Base-by-base conservation (phyloP, 805 yeast genomes). In the Saccharomycopsis vini region DNA sequence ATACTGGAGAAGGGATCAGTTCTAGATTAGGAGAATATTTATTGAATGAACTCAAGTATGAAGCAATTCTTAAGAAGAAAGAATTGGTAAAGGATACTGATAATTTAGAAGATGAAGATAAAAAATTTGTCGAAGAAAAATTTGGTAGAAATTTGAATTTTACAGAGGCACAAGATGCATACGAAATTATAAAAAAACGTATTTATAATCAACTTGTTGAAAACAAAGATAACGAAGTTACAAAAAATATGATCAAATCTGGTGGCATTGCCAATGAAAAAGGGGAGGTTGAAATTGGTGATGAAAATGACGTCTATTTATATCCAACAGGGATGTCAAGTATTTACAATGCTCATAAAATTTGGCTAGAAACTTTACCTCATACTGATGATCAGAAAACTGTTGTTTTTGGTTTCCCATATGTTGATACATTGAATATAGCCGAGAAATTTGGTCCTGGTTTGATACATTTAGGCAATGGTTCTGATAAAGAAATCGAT, bases 381-480 rank as follows among this genome's bases (percentile, higher is more conserved):
- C 43, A 38, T 18, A 44, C 51, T 3, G 57, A 61, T 10, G 56
- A 56, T 35, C 60, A 65, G 44, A 86, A 85, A 59, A 79, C 95
- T 1, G 95, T 88, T 2, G 87, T 95, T 63, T 90, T 85, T 62
- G 99, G 99, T 1, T 88, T 89, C 64, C 96, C 97, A 5, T 92
- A 90, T 61, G 92, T 86, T 23, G 97, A 92, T 60, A 89, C 97
- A 0, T 69, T 87, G 44, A 86, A 85, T 53, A 79, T 92, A 46
- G 68, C 92, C 54, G 72, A 73, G 56, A 90, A 89, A 60, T 92
- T 88, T 71, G 97, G 97, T 13, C 84, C 89, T 3, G 97, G 97
- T 30, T 84, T 82, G 32, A 79, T 79, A 52, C 90, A 88, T 60
- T 77, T 79, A 51, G 96, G 96, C 3, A 66, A 75, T 52, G 96